A percentile compares a stretch with the other conserved stretches of the same genome.
phyloP scores from a whole-genome alignment of 192 early-diverging fungal genomes.

The Phycomyces nitens region DNA sequence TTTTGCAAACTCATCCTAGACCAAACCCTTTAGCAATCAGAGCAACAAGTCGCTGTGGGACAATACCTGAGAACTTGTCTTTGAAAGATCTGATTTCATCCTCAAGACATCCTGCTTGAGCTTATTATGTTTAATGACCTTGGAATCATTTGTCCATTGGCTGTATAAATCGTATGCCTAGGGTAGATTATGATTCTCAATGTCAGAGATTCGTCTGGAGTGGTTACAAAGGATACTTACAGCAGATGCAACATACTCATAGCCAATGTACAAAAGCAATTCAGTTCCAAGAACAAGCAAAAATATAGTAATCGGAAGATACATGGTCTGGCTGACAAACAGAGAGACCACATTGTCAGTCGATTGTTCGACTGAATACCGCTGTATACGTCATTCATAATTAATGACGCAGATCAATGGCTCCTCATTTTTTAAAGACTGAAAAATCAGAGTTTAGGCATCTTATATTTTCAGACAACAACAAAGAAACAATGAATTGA shows the following conservation, averaged over 20 bases:
- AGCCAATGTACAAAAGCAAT: constrained; percentile 50
- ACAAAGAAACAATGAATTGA: too few relatives aligned
- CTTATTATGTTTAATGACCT: constrained; percentile 51
- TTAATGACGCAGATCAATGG: too few relatives aligned
- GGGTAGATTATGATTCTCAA: too few relatives aligned
- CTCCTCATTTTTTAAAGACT: too few relatives aligned
- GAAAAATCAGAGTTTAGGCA: too few relatives aligned
- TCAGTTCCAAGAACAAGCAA: constrained; percentile 63
- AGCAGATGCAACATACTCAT: constrained; percentile 47
- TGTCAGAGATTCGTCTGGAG: too few relatives aligned
- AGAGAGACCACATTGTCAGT: neutral
- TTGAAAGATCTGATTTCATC: constrained; percentile 59
- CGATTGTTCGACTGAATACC: too few relatives aligned
- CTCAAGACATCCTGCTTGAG: constrained; percentile 60
- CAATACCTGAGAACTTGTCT: constrained; percentile 65
- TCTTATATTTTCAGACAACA: too few relatives aligned
- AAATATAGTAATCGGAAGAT: constrained; percentile 53
- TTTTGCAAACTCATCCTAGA: constrained; percentile 85
- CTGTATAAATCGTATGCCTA: constrained; percentile 54
- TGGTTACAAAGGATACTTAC: too few relatives aligned
- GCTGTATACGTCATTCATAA: too few relatives aligned
- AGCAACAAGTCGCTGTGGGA: too few relatives aligned
- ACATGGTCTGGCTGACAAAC: constrained; percentile 28
- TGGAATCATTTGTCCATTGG: constrained; percentile 51
- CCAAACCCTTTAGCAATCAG: neutral